Evolutionary conservation across 1,284 basidiomycete species (phyloP).

Genomic region (Marasmius oreades): DNA sequence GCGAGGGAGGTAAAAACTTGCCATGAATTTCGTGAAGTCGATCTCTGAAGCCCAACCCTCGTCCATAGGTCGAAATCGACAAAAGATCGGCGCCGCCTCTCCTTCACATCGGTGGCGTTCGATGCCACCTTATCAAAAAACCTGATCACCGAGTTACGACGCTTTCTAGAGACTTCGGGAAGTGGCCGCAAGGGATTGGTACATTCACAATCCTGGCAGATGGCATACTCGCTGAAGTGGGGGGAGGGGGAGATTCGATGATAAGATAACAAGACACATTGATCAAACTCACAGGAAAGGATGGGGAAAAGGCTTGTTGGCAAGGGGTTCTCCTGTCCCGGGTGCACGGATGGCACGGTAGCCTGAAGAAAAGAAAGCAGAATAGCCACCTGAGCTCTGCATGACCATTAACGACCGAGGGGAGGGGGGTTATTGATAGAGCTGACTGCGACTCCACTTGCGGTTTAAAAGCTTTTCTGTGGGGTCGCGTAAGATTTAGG

Average conservation of each 20-base stretch:
- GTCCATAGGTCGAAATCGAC: constrained; percentile 1
- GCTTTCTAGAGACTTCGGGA: constrained; percentile 12
- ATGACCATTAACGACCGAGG: constrained; percentile 8
- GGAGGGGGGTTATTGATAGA: too few species aligned
- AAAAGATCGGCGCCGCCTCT: background rate
- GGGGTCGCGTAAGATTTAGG: background rate
- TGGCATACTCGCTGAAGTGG: background rate
- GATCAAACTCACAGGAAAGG: background rate
- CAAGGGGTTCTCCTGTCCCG: constrained; percentile 7
- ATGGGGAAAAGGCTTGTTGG: background rate
- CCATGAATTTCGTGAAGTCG: background rate
- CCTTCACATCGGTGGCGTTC: constrained; percentile 10
- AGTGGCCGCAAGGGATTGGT: constrained; percentile 4
- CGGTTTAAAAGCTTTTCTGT: background rate
- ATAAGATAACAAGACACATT: background rate
- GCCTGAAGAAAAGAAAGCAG: constrained; percentile 16
- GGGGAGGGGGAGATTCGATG: too few species aligned
- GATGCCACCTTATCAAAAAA: constrained; percentile 28
- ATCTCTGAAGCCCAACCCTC: background rate
- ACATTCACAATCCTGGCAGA: background rate
- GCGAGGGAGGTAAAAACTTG: background rate
- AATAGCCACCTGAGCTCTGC: constrained; percentile 12
- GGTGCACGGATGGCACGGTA: constrained; percentile 19
- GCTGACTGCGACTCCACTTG: too few species aligned
- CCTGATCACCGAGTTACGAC: constrained; percentile 24